Conservation (phyloP, 768 basidiomycete genomes). For the Leccinum aurantiacum region DNA sequence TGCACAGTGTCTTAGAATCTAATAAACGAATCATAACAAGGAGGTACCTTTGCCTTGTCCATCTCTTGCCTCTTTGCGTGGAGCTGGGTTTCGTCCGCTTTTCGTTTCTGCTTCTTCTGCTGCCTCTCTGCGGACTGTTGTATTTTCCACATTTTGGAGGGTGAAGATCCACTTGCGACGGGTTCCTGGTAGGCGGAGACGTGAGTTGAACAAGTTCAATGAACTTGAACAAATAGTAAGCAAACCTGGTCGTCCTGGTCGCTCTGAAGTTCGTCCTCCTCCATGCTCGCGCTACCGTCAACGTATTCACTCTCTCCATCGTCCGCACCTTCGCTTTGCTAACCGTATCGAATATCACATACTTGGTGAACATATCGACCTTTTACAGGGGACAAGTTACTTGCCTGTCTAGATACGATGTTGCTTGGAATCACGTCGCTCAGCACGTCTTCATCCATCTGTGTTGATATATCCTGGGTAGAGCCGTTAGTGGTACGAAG, state of each 20-base stretch:
- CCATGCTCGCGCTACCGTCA: conserved; percentile 52
- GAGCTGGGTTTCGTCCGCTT: conserved; percentile 68
- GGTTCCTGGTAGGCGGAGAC: conserved; percentile 14
- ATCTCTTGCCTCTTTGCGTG: conserved; percentile 74
- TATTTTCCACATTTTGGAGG: conserved; percentile 35
- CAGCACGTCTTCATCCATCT: conserved; percentile 75
- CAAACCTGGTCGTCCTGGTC: conserved; percentile 45
- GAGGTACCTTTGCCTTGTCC: conserved; percentile 82
- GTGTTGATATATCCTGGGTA: conserved; percentile 15
- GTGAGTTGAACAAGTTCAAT: conserved; percentile 2
- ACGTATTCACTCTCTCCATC: conserved; percentile 69
- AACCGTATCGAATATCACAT: conserved; percentile 26
- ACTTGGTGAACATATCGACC: conserved; percentile 9
- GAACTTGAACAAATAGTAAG: not conserved
- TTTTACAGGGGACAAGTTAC: conserved; percentile 15
- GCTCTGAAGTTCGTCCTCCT: conserved; percentile 63
- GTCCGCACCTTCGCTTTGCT: conserved; percentile 69
- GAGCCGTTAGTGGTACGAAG: conserved; percentile 1
- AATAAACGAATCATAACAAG: not conserved
- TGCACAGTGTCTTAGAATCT: conserved; percentile 34
- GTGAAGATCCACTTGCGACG: conserved; percentile 26
- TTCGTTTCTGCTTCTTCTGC: conserved; percentile 54
- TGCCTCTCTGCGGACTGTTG: conserved; percentile 41
- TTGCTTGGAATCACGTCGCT: conserved; percentile 91
- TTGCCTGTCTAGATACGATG: conserved; percentile 85